Evolutionary conservation across 2,329 filamentous ascomycete genomes (phyloP), one percentile per base, ranked within the genome.

Genomic region (Hortaea werneckii): DNA sequence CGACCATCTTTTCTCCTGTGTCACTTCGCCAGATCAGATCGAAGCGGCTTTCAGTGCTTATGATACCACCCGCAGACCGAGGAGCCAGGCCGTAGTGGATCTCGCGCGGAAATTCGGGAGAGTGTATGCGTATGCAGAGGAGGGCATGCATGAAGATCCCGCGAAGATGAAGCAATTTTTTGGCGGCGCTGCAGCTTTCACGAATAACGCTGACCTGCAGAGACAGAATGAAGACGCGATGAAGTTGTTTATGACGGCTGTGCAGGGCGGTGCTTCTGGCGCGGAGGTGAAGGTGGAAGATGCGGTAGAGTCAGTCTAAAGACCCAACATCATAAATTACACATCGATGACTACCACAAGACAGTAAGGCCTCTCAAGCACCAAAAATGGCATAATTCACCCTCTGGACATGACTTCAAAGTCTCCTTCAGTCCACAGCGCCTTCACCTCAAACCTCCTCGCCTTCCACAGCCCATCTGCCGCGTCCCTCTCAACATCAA

Each of bases 151-250:
- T 34, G 50, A 60, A 12, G 56, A 61, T 48, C 58, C 56, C 2
- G 48, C 45, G 32, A 52, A 49, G 41, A 62, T 62, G 59, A 58
- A 55, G 48, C 51, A 54, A 27, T 60, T 59, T 35, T 60, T 62
- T 40, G 57, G 46, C n/a, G 53, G 57, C 13, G 55, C 52, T 11
- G 59, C 57, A 20, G 54, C 52, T 10, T 62, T 62, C 29, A 60
- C 59, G 26, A 62, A 62, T 40, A 57, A 59, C 41, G 54, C 51
- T n/a, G 60, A 63, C 49, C 37, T 59, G 30, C 47, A 46, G 42
- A 54, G 49, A 50, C 59, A 63, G 52, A 62, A 61, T 42, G 50
- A 57, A 20, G 52, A 56, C 47, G 60, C 60, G 4, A 49, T 60
- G 46, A 40, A 48, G 41, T 27, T 57, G 37, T 60, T 58, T 39